Evolutionary conservation across 192 early-diverging fungal species (phyloP), one percentile per base, ranked within the genome.

Genomic region (Gaertneriomyces semiglobifer): DNA sequence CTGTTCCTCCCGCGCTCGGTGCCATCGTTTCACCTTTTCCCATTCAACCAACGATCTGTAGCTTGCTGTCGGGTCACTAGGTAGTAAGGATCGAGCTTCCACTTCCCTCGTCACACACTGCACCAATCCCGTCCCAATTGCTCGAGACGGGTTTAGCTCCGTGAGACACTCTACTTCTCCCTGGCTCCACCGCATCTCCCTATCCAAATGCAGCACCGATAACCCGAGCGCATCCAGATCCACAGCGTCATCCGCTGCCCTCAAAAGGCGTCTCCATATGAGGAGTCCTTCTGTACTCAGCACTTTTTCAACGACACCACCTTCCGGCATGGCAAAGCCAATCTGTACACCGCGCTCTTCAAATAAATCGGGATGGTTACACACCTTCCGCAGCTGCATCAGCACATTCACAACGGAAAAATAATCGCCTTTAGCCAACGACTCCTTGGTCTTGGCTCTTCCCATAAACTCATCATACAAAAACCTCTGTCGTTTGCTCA

Each of bases 371-470:
- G 95, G 95, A 72, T 97, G 95, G 70, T 95, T 93, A 76, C 95
- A 97, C 41, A 90, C 86, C 66, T 96, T 96, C 61, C 93, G 89
- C 42, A 95, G 75, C 73, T 96, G 93, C 92, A 97, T 94, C n/a
- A 96, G 89, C 58, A 93, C 68, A 62, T 93, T 95, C 87, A 71
- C 55, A 18, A 71, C 88, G 62, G 84, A 85, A 65, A 92, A 53
- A 62, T 91, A 92, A 57, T 89, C 86, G 12, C 88, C 90, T 3
- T 79, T 75, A 8, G 78, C 78, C 38, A 93, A 73, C 3, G 86
- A 88, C 52, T 88, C 87, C 44, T 82, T 86, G 7, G 92, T 93
- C 71, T 88, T 88, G 25, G 88, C 83, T 7, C 92, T 86, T 18
- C 84, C 81, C 92, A 93, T 92, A 56, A 87, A 90, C 38, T 90